A percentile compares a stretch with the other conserved stretches of the same genome.
Evolutionary conservation across 1,284 basidiomycete species (phyloP).

Genomic region (Ceratobasidium sp.): DNA sequence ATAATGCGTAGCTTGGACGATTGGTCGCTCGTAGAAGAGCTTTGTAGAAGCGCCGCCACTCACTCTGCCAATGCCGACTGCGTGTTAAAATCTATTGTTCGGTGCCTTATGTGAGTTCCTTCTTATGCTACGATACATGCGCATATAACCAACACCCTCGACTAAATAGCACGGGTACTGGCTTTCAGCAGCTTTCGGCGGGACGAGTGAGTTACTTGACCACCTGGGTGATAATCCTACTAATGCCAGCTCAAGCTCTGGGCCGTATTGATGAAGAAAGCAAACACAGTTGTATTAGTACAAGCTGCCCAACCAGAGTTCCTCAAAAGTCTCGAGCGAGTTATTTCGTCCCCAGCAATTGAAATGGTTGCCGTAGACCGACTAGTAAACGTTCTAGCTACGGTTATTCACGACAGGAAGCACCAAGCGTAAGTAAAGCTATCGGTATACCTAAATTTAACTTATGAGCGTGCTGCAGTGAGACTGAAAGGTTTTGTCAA

Average conservation of each 20-base stretch:
- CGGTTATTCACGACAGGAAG: conserved; percentile 8
- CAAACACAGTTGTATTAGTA: conserved; percentile 2
- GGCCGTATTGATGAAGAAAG: conserved; percentile 30
- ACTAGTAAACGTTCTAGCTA: conserved; percentile 18
- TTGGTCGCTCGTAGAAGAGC: conserved; percentile 29
- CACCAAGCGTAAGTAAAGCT: neutral
- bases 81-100: conserved; percentile 5
- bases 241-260: neutral
- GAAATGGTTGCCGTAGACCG: conserved; percentile 31
- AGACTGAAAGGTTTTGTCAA: neutral
- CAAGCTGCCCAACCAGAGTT: conserved; percentile 19
- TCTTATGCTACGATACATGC: neutral
- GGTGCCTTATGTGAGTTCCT: conserved; percentile 3
- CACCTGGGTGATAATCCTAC: neutral
- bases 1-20: conserved; percentile 13
- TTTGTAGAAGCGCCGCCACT: neutral
- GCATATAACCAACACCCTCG: too few species aligned
- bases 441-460: neutral
- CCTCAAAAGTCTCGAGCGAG: conserved; percentile 13
- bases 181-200: conserved; percentile 33
- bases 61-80: conserved; percentile 5
- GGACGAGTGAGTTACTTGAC: conserved; percentile 12
- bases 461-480: neutral
- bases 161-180: conserved; percentile 21
- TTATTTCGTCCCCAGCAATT: conserved; percentile 2